Base-by-base conservation (phyloP, 169 alveolate genomes). In the Plasmodium malariae region DNA sequence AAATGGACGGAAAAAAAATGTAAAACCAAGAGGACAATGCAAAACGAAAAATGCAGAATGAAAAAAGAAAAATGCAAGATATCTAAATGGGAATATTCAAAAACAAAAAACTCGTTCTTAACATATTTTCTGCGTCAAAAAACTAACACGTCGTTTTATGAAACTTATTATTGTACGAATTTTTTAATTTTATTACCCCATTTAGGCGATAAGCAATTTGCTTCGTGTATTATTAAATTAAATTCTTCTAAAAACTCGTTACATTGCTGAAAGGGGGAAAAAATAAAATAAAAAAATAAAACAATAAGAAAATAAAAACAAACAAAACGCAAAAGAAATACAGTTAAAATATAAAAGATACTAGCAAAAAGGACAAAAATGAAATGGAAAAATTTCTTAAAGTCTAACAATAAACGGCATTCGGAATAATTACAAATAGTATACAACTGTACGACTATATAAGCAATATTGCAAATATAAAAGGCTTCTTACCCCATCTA, bases 181-280 rank as follows among this genome's bases (percentile, higher is more conserved):
- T 67, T 67, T 17, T 34, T 67, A 17, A 36, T 37, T 4, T 24
- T 1, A 60, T 57, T 74, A 80, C 90, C 90, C 90, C 90, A 80
- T 63, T 59, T 80, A 6, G 34, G 37, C 21, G 83, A 11, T 80
- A 80, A 65, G 24, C 90, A 68, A 21, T 80, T 80, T 7, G 90
- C 90, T 57, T 80, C 90, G n/a, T 65, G 14, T 28, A 80, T 65
- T 28, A 80, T 80, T 28, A 48, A 2, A 24, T 80, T 80, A 43
- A 80, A 67, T 65, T 80, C 90, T 80, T 80, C 73, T 24, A 80
- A 54, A 80, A 80, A 63, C 1, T 80, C 65, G 21, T 80, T 83
- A 36, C 90, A 80, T 63, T 80, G 90, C 90, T 80, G 26, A 43
- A 14, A 49, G 14, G 21, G 30, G 9, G 1, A 12, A 51, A 40